Evolutionary conservation across 352 stramenopile genomes (phyloP), one percentile per base, ranked within the genome.

Genomic region (Pythium volutum): DNA sequence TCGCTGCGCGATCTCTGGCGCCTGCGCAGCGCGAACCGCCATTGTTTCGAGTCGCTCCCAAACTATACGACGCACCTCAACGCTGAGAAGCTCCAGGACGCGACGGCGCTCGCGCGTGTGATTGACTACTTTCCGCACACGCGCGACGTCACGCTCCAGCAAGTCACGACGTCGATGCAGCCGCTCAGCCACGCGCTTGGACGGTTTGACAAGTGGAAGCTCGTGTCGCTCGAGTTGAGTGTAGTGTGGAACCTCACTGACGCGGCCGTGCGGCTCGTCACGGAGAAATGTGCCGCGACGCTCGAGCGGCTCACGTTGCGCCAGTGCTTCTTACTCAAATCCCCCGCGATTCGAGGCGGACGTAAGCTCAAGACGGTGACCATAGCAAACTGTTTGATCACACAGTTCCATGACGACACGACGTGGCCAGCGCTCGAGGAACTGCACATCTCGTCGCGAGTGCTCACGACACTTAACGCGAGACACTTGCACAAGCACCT

Each of bases 301-400:
- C 79, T 92, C 31, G 73, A 78, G 53, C 70, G 59, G 41, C 55
- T 92, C 34, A 59, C 55, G 12, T 67, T 90, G 60, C 48, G 62
- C 1, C 67, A 89, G 54, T 92, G 82, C 58, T 84, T 79, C 58
- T 70, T 87, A 43, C 58, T 92, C 56, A 74, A 79, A 55, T 65
- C 74, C 14, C 82, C 75, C 1, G 58, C 70, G 16, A 73, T 90
- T 26, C 15, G 64, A 9, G 69, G 67, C 4, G 57, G 70, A 5
- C 67, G 65, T 3, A 53, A 83, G 53, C 70, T 79, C 29, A 66
- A 51, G 22, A 52, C 34, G 11, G 23, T 92, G 14, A 42, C 71
- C 10, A 61, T 92, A 6, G 50, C 80, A 7, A 70, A 84, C 45
- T 84, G 79, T 22, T 65, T 77, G 11, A 26, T 88, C 12, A 72